Conservation (phyloP, 306 rosid genomes). For the Malus sylvestris region DNA sequence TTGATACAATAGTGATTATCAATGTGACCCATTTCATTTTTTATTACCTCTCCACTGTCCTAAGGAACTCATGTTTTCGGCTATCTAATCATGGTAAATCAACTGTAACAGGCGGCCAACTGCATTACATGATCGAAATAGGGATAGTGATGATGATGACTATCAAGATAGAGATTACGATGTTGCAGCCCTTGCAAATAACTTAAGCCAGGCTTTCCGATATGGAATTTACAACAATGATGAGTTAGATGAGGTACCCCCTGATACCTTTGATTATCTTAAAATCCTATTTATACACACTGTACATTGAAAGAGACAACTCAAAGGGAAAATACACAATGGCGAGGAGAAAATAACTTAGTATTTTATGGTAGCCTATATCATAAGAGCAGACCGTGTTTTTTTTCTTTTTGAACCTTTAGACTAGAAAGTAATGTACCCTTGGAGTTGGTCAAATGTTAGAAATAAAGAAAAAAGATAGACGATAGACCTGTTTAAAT, state of each 20-base stretch:
- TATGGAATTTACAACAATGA: conserved; percentile 85
- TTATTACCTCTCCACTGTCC: neutral
- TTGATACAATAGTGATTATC: neutral
- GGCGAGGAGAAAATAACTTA: no score
- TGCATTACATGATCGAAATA: conserved; percentile 75
- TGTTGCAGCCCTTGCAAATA: conserved; percentile 95
- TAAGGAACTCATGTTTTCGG: neutral
- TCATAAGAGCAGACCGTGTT: no score
- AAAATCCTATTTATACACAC: neutral
- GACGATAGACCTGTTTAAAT: neutral
- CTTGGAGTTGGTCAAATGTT: neutral
- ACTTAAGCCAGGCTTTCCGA: conserved; percentile 92
- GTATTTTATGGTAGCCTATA: no score
- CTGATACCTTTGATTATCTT: neutral
- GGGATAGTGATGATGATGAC: conserved; percentile 97
- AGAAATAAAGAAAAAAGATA: no score
- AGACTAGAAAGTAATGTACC: neutral
- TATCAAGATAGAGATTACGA: conserved; percentile 95
- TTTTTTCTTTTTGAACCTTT: no score
- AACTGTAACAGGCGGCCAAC: conserved; percentile 79
- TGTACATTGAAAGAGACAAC: neutral
- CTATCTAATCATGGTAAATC: conserved; percentile 14
- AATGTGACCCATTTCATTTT: neutral
- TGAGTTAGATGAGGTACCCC: conserved; percentile 75
- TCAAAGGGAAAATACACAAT: no score